Evolutionary conservation across 2,329 filamentous ascomycete genomes (phyloP).

Genomic region (Fusarium verticillioides): DNA sequence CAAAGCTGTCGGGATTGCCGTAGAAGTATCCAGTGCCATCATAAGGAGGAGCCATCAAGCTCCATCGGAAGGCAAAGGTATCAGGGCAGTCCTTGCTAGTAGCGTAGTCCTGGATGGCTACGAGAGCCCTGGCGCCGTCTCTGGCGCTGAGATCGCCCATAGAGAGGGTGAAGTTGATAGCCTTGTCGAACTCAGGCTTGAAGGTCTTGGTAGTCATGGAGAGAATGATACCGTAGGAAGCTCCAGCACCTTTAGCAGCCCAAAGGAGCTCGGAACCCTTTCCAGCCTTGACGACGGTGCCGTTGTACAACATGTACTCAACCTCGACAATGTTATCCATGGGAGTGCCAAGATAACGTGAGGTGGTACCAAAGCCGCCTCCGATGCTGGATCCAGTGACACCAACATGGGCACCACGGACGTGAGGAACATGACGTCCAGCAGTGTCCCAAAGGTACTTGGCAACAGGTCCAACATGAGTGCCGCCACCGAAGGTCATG

Average conservation of each 20-base stretch:
- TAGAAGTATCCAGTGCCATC: slow-evolving; percentile 42
- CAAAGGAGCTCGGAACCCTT: slow-evolving; percentile 40
- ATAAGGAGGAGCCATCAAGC: slow-evolving; percentile 20
- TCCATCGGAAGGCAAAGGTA: slow-evolving; percentile 40
- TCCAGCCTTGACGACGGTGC: slow-evolving; percentile 36
- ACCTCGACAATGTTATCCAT: slow-evolving; percentile 39
- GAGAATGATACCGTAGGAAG: slow-evolving; percentile 40
- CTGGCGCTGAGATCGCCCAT: slow-evolving; percentile 28
- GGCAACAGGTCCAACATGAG: slow-evolving; percentile 36
- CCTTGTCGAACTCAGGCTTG: slow-evolving; percentile 35
- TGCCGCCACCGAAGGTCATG: slow-evolving; percentile 39
- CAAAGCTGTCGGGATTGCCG: slow-evolving; percentile 37
- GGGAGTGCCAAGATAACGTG: slow-evolving; percentile 30
- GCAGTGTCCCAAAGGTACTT: slow-evolving; percentile 44
- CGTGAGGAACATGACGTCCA: slow-evolving; percentile 41
- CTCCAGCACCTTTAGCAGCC: slow-evolving; percentile 38
- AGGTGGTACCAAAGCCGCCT: slow-evolving; percentile 38
- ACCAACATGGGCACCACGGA: slow-evolving; percentile 40
- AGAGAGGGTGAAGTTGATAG: slow-evolving; percentile 38
- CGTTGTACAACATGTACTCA: slow-evolving; percentile 43
- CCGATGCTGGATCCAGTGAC: slow-evolving; percentile 39
- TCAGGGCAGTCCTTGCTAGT: slow-evolving; percentile 28
- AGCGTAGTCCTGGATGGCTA: slow-evolving; percentile 40
- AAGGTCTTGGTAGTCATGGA: slow-evolving; percentile 40
- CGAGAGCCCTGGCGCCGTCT: slow-evolving; percentile 29